Conservation (phyloP, 2,329 filamentous ascomycete species). For the Xylaria digitata region DNA sequence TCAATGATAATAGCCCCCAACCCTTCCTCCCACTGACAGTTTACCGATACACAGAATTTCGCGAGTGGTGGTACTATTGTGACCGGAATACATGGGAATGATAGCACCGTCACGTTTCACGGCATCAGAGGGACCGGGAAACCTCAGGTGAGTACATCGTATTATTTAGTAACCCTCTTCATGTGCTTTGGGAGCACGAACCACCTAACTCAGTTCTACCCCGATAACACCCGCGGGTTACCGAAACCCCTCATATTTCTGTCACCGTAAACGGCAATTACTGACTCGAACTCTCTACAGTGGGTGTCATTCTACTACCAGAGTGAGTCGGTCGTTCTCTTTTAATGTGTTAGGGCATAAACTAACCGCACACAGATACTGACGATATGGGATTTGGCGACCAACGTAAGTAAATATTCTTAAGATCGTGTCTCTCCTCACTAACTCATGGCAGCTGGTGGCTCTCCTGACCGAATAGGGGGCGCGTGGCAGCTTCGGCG, state of each 20-base stretch:
- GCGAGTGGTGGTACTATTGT: constrained; percentile 59
- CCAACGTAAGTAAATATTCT: constrained; percentile 51
- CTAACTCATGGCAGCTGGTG: constrained; percentile 54
- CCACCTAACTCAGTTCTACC: too few relatives aligned
- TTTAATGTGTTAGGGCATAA: neutral
- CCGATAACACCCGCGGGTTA: too few relatives aligned
- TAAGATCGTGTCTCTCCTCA: neutral
- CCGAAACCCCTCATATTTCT: too few relatives aligned
- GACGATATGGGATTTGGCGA: constrained; percentile 71
- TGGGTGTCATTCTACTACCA: constrained; percentile 70
- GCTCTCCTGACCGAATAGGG: constrained; percentile 68
- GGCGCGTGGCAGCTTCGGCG: constrained; percentile 69
- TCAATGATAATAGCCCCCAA: too few relatives aligned
- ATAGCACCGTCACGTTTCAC: constrained; percentile 64
- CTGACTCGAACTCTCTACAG: neutral
- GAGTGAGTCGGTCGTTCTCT: constrained; percentile 46
- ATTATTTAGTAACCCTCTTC: too few relatives aligned
- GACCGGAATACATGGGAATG: constrained; percentile 66
- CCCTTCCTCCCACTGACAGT: constrained; percentile 31
- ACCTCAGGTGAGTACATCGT: constrained; percentile 51
- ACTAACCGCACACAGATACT: constrained; percentile 53
- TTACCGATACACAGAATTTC: constrained; percentile 53
- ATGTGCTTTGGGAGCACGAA: too few relatives aligned
- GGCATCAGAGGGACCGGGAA: constrained; percentile 61
- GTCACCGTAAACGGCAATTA: too few relatives aligned